Percentiles rank a stretch among this genome's conserved stretches.
Conservation (phyloP, 2,329 filamentous ascomycete genomes). For the Pochonia chlamydosporia region DNA sequence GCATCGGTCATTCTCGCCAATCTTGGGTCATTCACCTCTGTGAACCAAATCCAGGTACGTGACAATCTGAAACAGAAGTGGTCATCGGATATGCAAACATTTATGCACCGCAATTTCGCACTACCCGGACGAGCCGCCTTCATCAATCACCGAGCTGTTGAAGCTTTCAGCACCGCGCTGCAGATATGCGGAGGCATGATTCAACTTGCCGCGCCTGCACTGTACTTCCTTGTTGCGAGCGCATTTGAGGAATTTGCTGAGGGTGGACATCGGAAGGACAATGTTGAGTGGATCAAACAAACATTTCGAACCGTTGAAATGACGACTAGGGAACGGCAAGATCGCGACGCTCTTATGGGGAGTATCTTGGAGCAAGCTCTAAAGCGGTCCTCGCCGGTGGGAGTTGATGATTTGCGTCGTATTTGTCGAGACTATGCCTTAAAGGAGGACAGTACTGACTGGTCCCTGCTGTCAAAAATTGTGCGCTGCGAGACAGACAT, state of each 20-base stretch:
- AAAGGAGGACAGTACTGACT: constrained; percentile 28
- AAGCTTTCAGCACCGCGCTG: constrained; percentile 35
- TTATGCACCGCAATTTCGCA: constrained; percentile 46
- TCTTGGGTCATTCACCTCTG: constrained; percentile 25
- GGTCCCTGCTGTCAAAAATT: constrained; percentile 35
- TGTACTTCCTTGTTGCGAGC: constrained; percentile 37
- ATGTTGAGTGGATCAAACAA: constrained; percentile 32
- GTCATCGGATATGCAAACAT: constrained; percentile 39
- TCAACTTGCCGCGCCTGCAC: constrained; percentile 32
- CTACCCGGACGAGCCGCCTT: constrained; percentile 45
- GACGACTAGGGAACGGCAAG: constrained; percentile 16
- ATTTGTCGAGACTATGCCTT: constrained; percentile 39
- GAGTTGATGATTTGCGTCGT: constrained; percentile 32
- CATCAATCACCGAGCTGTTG: constrained; percentile 34
- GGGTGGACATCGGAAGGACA: constrained; percentile 25
- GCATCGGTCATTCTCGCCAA: constrained; percentile 32
- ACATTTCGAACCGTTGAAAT: constrained; percentile 27
- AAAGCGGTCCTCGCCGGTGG: constrained; percentile 26
- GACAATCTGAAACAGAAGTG: constrained; percentile 28
- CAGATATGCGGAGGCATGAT: constrained; percentile 29
- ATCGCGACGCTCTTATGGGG: constrained; percentile 22
- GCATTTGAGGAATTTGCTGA: constrained; percentile 18
- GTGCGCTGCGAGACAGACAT: constrained; percentile 42
- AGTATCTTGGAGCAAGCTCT: constrained; percentile 24
- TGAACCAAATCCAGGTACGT: constrained; percentile 8